phyloP scores from a whole-genome alignment of 345 rosid genomes.

The Salix caprea region DNA sequence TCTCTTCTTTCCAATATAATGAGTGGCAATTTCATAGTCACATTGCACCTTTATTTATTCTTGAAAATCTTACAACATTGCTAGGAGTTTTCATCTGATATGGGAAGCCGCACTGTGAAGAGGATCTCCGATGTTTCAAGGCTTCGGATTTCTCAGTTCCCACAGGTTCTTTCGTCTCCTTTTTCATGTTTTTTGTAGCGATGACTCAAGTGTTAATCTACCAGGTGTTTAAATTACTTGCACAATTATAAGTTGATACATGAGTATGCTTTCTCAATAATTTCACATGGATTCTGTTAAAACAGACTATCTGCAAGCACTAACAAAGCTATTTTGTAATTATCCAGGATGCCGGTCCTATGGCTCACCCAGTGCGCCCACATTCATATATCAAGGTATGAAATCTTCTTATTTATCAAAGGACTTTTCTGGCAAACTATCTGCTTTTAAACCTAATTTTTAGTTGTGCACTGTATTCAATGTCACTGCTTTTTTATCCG shows the following conservation, averaged over 20 bases:
- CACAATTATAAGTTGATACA: neutral
- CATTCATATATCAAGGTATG: constrained; percentile 97
- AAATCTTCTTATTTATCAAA: neutral
- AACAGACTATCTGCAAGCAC: neutral
- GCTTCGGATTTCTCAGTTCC: constrained; percentile 82
- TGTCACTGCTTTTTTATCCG: constrained; percentile 16
- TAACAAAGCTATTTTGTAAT: constrained; percentile 1
- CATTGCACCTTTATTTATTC: neutral
- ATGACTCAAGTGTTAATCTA: neutral
- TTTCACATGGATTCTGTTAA: neutral
- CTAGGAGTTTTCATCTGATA: constrained; percentile 98
- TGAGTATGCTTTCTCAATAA: neutral
- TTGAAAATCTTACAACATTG: neutral
- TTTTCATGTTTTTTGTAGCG: neutral
- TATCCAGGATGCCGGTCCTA: constrained; percentile 92
- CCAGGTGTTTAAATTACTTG: neutral
- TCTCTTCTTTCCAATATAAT: constrained; percentile 6
- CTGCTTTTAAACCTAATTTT: neutral
- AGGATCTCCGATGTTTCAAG: constrained; percentile 91
- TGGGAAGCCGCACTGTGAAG: constrained; percentile 98
- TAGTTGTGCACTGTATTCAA: constrained; percentile 13
- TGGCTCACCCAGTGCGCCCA: constrained; percentile 99
- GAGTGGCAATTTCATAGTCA: neutral
- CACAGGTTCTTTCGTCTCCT: constrained; percentile 55
- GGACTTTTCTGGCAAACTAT: neutral